phyloP scores from a whole-genome alignment of 345 rosid species.

The Kernera saxatilis region DNA sequence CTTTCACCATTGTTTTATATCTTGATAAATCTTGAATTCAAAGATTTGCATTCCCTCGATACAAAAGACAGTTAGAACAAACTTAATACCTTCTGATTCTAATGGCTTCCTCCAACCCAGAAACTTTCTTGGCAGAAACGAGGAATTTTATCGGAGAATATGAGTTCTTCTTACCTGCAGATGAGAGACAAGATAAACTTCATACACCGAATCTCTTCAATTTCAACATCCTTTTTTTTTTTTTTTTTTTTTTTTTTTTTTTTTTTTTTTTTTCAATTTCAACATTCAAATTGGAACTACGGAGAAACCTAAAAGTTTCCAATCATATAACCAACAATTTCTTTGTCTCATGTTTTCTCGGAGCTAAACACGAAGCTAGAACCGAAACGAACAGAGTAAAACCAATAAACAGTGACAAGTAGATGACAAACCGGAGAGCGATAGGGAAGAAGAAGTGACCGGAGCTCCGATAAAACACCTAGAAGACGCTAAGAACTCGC shows the following conservation, averaged over 20 bases:
- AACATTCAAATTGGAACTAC: neutral
- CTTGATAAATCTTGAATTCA: neutral
- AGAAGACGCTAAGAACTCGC: conserved; percentile 26
- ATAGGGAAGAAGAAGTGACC: conserved; percentile 34
- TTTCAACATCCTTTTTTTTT: too few species aligned
- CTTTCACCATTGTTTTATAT: neutral
- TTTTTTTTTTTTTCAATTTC: too few species aligned
- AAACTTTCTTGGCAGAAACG: conserved; percentile 46
- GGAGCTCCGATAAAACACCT: conserved; percentile 34
- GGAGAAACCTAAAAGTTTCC: neutral
- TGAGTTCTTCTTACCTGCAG: conserved; percentile 33
- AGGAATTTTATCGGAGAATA: conserved; percentile 23
- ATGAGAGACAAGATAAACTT: neutral
- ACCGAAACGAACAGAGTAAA: neutral
- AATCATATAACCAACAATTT: neutral
- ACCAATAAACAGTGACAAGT: neutral
- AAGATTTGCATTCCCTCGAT: neutral
- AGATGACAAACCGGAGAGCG: conserved; percentile 36
- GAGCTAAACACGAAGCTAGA: neutral
- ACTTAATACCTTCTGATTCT: conserved; percentile 52
- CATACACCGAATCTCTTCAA: neutral
- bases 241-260: too few species aligned
- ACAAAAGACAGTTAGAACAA: neutral
- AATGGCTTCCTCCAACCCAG: conserved; percentile 69
- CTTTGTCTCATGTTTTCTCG: neutral